Evolutionary conservation across 75 land plant species (phyloP), one percentile per base, ranked within the genome.

Genomic region (Isoetes taiwanensis): DNA sequence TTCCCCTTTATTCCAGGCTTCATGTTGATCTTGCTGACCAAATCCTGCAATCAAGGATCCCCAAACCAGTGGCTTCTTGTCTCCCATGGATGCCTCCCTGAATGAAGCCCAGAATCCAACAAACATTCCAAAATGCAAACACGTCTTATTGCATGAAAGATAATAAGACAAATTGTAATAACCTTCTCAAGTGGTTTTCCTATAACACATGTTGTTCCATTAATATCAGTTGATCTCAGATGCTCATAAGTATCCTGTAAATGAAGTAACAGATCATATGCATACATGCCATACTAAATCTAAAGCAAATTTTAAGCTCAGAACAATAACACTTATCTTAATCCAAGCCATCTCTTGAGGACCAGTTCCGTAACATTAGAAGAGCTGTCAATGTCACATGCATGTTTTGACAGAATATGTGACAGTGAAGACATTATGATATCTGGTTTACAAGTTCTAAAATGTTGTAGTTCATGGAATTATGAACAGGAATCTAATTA

Each of bases 131-230:
- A n/a, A n/a, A n/a, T n/a, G n/a, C n/a, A n/a, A n/a, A n/a, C n/a
- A n/a, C n/a, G n/a, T n/a, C n/a, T n/a, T n/a, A n/a, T n/a, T n/a
- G n/a, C n/a, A n/a, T n/a, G n/a, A n/a, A n/a, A n/a, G n/a, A n/a
- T n/a, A n/a, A n/a, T n/a, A n/a, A n/a, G n/a, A n/a, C n/a, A n/a
- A n/a, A n/a, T n/a, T n/a, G n/a, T n/a, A n/a, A n/a, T n/a, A 6
- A 46, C 50, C 50, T 46, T 23, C 25, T 46, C 50, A 46, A 46
- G 50, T 46, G 50, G 50, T n/a, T 46, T 46, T 46, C 50, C 50
- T 3, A 23, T 46, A 6, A 46, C 50, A n/a, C 50, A 46, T 6
- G 50, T 23, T 46, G 50, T 46, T 19, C 50, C 50, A 46, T 46
- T 46, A 19, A 46, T 46, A 23, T 46, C 50, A 8, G 50, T 46